Evolutionary conservation across 2,329 filamentous ascomycete genomes (phyloP).

Genomic region (Microascus cirrosus): DNA sequence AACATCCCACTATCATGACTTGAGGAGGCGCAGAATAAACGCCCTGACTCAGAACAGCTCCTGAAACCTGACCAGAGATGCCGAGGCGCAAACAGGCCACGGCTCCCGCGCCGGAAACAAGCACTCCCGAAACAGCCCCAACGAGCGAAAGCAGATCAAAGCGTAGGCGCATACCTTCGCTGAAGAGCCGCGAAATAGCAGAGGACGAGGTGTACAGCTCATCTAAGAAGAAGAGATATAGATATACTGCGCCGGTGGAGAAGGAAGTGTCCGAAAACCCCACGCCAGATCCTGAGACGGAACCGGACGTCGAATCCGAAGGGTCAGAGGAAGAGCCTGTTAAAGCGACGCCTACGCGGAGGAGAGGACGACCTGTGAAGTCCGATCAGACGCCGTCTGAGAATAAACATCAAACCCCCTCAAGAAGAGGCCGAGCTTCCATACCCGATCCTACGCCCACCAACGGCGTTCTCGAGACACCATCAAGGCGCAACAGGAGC

Average conservation of each 20-base stretch:
- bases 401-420: slow-evolving; percentile 14
- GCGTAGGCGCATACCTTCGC: slow-evolving; percentile 4
- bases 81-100: neutral
- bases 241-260: neutral
- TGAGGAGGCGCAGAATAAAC: neutral
- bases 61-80: neutral
- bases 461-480: slow-evolving; percentile 17
- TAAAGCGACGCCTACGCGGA: slow-evolving; percentile 20
- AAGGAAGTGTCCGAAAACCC: neutral
- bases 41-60: neutral
- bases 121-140: neutral
- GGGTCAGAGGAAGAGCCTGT: slow-evolving; percentile 12
- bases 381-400: slow-evolving; percentile 11
- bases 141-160: neutral
- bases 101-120: neutral
- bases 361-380: neutral
- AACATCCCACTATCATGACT: neutral
- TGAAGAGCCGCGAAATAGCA: slow-evolving; percentile 3
- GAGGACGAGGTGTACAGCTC: neutral
- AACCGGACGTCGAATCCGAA: slow-evolving; percentile 1
- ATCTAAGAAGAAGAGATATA: slow-evolving; percentile 1
- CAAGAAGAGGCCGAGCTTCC: slow-evolving; percentile 4
- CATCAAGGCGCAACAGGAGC: neutral
- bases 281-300: slow-evolving; percentile 7
- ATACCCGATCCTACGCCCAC: slow-evolving; percentile 7